These are phyloP conservation scores for Lachancea mirantina DNA, from an alignment of 805 yeast species.

Conservation along the genomic window DNA sequence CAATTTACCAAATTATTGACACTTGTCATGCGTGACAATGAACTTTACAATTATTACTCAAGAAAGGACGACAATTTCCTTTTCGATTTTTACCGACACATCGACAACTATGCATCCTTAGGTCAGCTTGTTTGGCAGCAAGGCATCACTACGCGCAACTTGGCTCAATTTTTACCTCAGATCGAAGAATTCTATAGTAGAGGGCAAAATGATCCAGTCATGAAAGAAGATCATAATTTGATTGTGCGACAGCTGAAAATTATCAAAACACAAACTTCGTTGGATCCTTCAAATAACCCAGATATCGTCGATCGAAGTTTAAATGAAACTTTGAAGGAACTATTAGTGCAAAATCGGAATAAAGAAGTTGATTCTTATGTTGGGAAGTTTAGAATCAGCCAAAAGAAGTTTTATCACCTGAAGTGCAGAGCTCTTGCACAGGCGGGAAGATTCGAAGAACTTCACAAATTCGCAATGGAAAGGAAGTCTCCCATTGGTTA, in stretches of 20 bases:
- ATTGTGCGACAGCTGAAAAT: conserved; percentile 41
- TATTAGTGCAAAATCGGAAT: conserved; percentile 44
- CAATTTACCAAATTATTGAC: conserved; percentile 60
- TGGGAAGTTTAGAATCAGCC: conserved; percentile 50
- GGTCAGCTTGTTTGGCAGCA: conserved; percentile 36
- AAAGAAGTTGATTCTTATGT: conserved; percentile 42
- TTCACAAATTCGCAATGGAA: conserved; percentile 44
- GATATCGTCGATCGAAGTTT: conserved; percentile 39
- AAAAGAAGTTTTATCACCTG: conserved; percentile 48
- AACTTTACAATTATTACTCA: conserved; percentile 31
- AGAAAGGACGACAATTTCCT: conserved; percentile 34
- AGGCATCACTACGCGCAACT: conserved; percentile 29
- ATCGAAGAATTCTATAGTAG: conserved; percentile 25
- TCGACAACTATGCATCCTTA: conserved; percentile 46
- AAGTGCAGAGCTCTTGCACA: conserved; percentile 43
- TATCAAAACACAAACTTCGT: conserved; percentile 37
- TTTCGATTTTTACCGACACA: conserved; percentile 55
- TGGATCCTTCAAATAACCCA: conserved; percentile 36
- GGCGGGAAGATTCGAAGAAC: conserved; percentile 46
- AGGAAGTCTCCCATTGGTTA: conserved; percentile 68
- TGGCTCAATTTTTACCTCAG: conserved; percentile 31
- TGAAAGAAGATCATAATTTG: conserved; percentile 15
- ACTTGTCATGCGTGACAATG: conserved; percentile 33
- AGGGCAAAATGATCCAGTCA: conserved; percentile 12
- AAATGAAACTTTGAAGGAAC: conserved; percentile 40